A percentile compares a stretch with the other conserved stretches of the same genome.
Conservation (phyloP, 768 basidiomycete species). For the Dictyophora rubrovolvata region DNA sequence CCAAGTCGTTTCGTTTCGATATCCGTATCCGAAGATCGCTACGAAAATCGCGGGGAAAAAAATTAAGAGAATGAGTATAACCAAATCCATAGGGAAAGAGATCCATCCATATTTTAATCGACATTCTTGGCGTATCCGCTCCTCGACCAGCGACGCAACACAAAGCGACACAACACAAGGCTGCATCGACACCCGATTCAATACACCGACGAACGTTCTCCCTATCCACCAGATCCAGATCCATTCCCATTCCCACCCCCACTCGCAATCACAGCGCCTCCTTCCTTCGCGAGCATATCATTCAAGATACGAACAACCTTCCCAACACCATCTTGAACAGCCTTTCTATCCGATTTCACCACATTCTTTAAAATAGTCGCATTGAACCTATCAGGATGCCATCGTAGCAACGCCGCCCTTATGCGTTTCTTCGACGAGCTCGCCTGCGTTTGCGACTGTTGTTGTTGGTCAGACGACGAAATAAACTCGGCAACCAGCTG, state of each 20-base stretch:
- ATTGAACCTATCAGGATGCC: slow-evolving; percentile 49
- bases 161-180: too few species aligned
- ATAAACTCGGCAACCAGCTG: slow-evolving; percentile 49
- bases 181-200: too few species aligned
- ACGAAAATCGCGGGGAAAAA: too few species aligned
- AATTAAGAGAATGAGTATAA: too few species aligned
- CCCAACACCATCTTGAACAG: slow-evolving; percentile 28
- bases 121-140: too few species aligned
- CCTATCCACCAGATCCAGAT: background rate
- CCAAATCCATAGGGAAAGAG: too few species aligned
- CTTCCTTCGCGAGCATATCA: slow-evolving; percentile 14
- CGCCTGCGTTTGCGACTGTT: background rate
- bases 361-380: slow-evolving; percentile 28
- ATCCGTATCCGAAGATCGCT: too few species aligned
- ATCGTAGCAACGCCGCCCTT: slow-evolving; percentile 36
- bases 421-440: slow-evolving; percentile 31
- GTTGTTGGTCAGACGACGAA: slow-evolving; percentile 33
- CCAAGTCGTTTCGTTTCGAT: too few species aligned
- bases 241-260: background rate
- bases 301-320: slow-evolving; percentile 33
- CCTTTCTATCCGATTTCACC: slow-evolving; percentile 20
- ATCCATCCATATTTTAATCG: too few species aligned
- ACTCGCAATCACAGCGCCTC: too few species aligned
- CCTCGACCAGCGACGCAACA: too few species aligned
- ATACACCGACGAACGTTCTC: background rate